Base-by-base conservation (phyloP, 2,329 filamentous ascomycete species). In the Sarocladium brachiariae region DNA sequence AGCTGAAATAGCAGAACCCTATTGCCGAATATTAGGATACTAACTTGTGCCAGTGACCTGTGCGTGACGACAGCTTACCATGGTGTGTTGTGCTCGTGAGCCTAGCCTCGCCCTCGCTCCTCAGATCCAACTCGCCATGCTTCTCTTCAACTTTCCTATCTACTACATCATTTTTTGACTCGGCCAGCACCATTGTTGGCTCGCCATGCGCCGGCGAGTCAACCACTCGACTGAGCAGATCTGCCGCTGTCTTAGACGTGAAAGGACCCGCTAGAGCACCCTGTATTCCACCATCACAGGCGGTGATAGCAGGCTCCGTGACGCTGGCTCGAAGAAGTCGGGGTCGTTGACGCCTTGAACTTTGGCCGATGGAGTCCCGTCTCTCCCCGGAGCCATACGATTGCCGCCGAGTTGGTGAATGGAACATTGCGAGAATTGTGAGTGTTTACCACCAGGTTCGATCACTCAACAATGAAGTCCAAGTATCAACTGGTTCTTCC, bases 1-100 rank as follows among this genome's bases (percentile, higher is more conserved):
- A 88, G 70, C 84, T 87, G 61, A 86, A 83, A 66, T 88, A 88
- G 54, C 80, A 47, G 8, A 18, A 11, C 13, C 21, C 39, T 43
- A 21, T 9, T n/a, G 3, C 14, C 18, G 33, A 10, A 10, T 21
- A 7, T 16, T 39, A 16, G 7, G 13, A 39, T 6, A n/a, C 7
- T 8, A 8, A 16, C n/a, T 39, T 21, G 13, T 5, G 7, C 6
- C 7, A 35, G 14, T 10, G 11, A n/a, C 14, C 16, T 14, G n/a
- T 25, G 6, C 23, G 21, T 10, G 21, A 7, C 39, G 16, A 25
- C 13, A 39, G 35, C 39, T 43, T 16, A 43, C 39, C 21, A 25
- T 25, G 23, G 11, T 10, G 39, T n/a, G 23, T 43, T n/a, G 39
- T 9, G n/a, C 23, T n/a, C n/a, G 39, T 25, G 11, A 27, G 23